These are phyloP conservation scores for Hymenoscyphus fraxineus DNA, from an alignment of 2,329 filamentous ascomycete genomes.

Conservation along the genomic window DNA sequence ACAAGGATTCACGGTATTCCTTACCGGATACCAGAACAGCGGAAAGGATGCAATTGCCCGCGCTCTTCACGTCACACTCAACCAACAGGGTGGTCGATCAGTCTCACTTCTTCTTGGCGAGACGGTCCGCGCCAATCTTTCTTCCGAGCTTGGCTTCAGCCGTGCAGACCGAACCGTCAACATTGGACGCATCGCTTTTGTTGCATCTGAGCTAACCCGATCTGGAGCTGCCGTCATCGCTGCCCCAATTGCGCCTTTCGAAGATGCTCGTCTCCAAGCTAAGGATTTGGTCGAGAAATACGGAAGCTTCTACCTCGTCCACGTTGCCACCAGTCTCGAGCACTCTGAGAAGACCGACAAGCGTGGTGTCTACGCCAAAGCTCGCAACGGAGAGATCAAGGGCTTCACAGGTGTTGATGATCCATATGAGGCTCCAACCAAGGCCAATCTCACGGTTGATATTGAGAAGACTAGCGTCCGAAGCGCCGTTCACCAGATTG, in stretches of 20 bases:
- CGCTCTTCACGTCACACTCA: conserved; percentile 92
- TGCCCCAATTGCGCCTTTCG: conserved; percentile 92
- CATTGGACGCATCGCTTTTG: conserved; percentile 93
- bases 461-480: conserved; percentile 81
- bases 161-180: conserved; percentile 90
- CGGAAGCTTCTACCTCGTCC: conserved; percentile 90
- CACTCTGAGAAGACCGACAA: conserved; percentile 94
- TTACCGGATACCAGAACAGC: conserved; percentile 93
- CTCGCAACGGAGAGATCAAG: conserved; percentile 87
- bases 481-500: conserved; percentile 94
- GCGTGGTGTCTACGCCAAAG: conserved; percentile 80
- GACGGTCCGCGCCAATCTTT: conserved; percentile 89
- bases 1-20: conserved; percentile 97
- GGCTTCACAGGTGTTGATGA: conserved; percentile 98
- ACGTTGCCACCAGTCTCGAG: conserved; percentile 90
- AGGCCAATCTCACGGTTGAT: conserved; percentile 82
- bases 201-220: conserved; percentile 89
- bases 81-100: conserved; percentile 93
- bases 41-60: conserved; percentile 97
- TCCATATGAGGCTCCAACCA: conserved; percentile 81
- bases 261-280: conserved; percentile 70
- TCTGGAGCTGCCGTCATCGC: conserved; percentile 93
- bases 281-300: conserved; percentile 82
- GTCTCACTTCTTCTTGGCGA: conserved; percentile 94
- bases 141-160: conserved; percentile 92